Conservation (phyloP, 2,329 filamentous ascomycete species). For the Alternaria sp. region DNA sequence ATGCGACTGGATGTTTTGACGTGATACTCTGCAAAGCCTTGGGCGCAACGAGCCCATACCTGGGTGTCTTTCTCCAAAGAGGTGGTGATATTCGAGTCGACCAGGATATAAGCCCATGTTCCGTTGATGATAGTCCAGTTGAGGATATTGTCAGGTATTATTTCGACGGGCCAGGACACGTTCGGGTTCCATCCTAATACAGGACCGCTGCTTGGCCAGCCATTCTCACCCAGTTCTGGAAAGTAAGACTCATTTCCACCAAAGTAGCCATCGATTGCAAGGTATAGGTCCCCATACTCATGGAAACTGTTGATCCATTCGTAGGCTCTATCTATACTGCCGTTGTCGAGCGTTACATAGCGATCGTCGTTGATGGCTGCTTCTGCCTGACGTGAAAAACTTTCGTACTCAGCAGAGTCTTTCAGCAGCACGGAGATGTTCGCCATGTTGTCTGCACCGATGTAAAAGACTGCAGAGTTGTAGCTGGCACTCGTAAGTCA, state of each 20-base stretch:
- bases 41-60: not conserved
- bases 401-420: not conserved
- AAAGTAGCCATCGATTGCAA: not conserved
- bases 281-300: not conserved
- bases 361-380: not conserved
- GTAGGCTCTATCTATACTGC: not conserved
- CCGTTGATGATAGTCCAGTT: not conserved
- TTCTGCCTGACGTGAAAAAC: not conserved
- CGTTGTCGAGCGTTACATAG: not conserved
- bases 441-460: accelerated
- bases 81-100: not conserved
- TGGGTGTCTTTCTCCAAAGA: not conserved
- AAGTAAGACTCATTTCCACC: not conserved
- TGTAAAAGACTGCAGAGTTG: not conserved
- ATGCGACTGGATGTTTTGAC: conserved; percentile 6
- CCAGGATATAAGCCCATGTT: not conserved
- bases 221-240: not conserved
- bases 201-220: not conserved
- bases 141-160: not conserved
- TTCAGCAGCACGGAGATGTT: not conserved
- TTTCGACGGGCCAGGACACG: not conserved
- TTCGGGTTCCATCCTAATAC: not conserved
- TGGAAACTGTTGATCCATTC: not conserved
- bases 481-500: not conserved
- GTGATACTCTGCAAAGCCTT: not conserved